phyloP scores from a whole-genome alignment of 805 yeast genomes.

The Lipomyces yamanashiensis region DNA sequence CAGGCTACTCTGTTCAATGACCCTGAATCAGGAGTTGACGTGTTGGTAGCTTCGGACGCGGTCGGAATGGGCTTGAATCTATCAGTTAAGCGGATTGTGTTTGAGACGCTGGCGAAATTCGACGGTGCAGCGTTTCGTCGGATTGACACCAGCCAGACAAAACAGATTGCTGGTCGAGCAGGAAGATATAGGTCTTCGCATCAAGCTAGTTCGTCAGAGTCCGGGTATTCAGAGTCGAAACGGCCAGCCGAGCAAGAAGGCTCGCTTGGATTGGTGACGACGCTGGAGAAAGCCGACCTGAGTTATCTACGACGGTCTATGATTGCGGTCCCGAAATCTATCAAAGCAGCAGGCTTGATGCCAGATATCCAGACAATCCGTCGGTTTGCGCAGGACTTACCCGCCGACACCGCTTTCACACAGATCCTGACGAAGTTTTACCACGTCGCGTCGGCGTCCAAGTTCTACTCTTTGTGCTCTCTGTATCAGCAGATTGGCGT shows the following conservation, averaged over 20 bases:
- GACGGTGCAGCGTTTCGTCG: constrained; percentile 60
- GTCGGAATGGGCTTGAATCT: constrained; percentile 96
- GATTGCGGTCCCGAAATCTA: constrained; percentile 55
- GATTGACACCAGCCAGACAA: constrained; percentile 68
- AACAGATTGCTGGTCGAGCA: constrained; percentile 96
- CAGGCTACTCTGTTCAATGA: constrained; percentile 80
- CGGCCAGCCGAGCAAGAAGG: constrained; percentile 4
- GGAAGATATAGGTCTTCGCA: constrained; percentile 63
- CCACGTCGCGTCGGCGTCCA: constrained; percentile 45
- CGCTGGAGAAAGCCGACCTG: constrained; percentile 34
- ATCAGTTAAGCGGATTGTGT: constrained; percentile 76
- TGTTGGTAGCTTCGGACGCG: constrained; percentile 95
- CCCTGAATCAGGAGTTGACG: constrained; percentile 68
- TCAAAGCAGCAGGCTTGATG: constrained; percentile 72
- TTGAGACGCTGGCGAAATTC: constrained; percentile 69
- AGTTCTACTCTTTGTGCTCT: constrained; percentile 49
- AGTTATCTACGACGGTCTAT: constrained; percentile 54
- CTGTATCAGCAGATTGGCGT: constrained; percentile 49
- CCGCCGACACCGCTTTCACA: constrained; percentile 54
- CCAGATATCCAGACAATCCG: constrained; percentile 78
- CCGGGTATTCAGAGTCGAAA: neutral
- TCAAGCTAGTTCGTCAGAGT: constrained; percentile 6
- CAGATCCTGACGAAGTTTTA: constrained; percentile 57
- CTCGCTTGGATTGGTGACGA: constrained; percentile 40
- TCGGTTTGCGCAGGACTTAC: constrained; percentile 64